Evolutionary conservation across 2,329 filamentous ascomycete species (phyloP).

Genomic region (Botrytis paeoniae): DNA sequence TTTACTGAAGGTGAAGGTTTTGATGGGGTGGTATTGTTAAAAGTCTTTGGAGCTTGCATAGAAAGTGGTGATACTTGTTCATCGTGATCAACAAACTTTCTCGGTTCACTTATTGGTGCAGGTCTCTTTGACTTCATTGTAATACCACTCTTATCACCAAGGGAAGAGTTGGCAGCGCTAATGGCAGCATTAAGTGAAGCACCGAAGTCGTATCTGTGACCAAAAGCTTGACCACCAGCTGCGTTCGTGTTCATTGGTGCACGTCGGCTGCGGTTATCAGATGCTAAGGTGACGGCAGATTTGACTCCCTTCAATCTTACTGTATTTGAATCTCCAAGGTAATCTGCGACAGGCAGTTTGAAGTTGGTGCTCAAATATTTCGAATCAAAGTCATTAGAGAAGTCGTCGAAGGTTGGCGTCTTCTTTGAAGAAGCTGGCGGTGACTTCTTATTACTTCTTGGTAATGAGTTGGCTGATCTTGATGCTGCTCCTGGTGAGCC

Average conservation of each 20-base stretch:
- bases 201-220: conserved; percentile 92
- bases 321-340: conserved; percentile 59
- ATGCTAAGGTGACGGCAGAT: conserved; percentile 56
- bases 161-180: conserved; percentile 65
- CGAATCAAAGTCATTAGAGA: conserved; percentile 51
- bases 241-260: conserved; percentile 45
- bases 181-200: conserved; percentile 86
- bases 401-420: conserved; percentile 64
- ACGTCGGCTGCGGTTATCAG: conserved; percentile 39
- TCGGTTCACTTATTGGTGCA: conserved; percentile 24
- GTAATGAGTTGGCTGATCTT: conserved; percentile 54
- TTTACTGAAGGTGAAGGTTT: conserved; percentile 32
- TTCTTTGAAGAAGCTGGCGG: conserved; percentile 48
- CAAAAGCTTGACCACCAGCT: conserved; percentile 69
- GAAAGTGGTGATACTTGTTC: conserved; percentile 27
- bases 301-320: conserved; percentile 66
- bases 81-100: conserved; percentile 23
- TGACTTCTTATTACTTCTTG: conserved; percentile 61
- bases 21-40: conserved; percentile 26
- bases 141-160: conserved; percentile 57
- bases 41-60: conserved; percentile 24
- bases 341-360: conserved; percentile 57
- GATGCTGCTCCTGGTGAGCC: conserved; percentile 49
- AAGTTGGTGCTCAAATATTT: conserved; percentile 49
- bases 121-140: conserved; percentile 40